These are phyloP conservation scores for Neonectria punicea DNA, from an alignment of 2,329 filamentous ascomycete species.

Conservation along the genomic window DNA sequence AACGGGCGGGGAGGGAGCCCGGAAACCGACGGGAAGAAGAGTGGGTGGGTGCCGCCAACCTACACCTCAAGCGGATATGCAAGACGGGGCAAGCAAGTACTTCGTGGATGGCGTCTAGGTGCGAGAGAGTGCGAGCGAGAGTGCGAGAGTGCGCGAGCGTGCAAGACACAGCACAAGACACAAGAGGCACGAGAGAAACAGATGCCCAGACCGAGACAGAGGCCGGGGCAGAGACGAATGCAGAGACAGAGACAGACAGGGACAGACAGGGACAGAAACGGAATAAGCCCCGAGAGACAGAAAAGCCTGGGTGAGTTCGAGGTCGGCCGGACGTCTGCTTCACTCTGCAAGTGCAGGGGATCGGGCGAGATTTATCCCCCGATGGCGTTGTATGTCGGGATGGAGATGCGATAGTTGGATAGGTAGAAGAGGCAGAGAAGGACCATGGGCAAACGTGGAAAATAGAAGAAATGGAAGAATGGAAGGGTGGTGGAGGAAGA, in stretches of 20 bases:
- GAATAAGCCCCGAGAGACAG: constrained; percentile 8
- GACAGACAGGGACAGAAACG: constrained; percentile 1
- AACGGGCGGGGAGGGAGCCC: constrained; percentile 23
- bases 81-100: constrained; percentile 2
- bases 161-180: constrained; percentile 7
- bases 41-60: constrained; percentile 20
- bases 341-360: not conserved
- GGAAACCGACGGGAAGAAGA: constrained; percentile 23
- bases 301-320: not conserved
- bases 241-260: constrained; percentile 7
- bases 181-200: constrained; percentile 15
- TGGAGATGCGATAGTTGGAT: constrained; percentile 5
- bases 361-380: not conserved
- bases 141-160: not conserved
- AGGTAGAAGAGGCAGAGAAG: constrained; percentile 4
- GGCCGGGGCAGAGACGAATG: not conserved
- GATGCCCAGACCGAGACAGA: constrained; percentile 3
- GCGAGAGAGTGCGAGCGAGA: not conserved
- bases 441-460: constrained; percentile 14
- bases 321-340: not conserved
- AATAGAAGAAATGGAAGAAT: constrained; percentile 25
- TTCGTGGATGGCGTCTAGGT: constrained; percentile 3
- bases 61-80: constrained; percentile 16
- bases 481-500: constrained; percentile 20
- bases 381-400: not conserved